A percentile compares a stretch with the other conserved stretches of the same genome.
phyloP scores from a whole-genome alignment of 306 rosid species.

The Ormosia semicastrata region DNA sequence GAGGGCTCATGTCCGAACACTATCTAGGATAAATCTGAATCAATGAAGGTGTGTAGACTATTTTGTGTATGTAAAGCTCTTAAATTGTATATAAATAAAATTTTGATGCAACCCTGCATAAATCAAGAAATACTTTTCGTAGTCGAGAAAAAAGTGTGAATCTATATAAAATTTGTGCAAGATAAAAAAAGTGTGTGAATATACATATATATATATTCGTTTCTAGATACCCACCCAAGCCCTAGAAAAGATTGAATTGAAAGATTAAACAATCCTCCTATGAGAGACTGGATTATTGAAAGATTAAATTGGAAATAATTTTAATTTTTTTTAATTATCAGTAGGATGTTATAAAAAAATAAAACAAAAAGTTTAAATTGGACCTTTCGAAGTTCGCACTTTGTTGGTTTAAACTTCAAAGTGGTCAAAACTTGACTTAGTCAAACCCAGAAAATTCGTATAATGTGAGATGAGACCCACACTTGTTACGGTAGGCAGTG shows the following conservation, averaged over 20 bases:
- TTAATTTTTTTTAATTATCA: too few species aligned
- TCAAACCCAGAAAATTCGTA: not conserved
- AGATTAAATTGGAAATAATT: too few species aligned
- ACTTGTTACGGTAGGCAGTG: too few species aligned
- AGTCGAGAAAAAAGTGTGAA: not conserved
- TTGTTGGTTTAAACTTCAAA: not conserved
- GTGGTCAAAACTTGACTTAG: not conserved
- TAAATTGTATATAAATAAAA: not conserved
- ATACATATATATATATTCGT: not conserved
- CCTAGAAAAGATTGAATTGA: too few species aligned
- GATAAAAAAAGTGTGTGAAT: not conserved
- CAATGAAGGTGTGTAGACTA: not conserved
- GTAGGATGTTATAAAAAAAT: too few species aligned
- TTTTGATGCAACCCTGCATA: not conserved
- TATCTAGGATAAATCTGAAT: constrained; percentile 18
- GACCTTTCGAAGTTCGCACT: not conserved
- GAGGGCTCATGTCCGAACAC: not conserved
- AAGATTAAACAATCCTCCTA: too few species aligned
- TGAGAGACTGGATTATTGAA: too few species aligned
- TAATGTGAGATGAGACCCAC: too few species aligned
- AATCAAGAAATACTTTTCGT: not conserved
- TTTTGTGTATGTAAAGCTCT: not conserved
- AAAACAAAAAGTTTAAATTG: too few species aligned
- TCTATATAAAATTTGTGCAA: not conserved
- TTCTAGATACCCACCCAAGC: not conserved